Evolutionary conservation across 257 asterid genomes (phyloP).

Genomic region (Nicotiana obtusifolia): DNA sequence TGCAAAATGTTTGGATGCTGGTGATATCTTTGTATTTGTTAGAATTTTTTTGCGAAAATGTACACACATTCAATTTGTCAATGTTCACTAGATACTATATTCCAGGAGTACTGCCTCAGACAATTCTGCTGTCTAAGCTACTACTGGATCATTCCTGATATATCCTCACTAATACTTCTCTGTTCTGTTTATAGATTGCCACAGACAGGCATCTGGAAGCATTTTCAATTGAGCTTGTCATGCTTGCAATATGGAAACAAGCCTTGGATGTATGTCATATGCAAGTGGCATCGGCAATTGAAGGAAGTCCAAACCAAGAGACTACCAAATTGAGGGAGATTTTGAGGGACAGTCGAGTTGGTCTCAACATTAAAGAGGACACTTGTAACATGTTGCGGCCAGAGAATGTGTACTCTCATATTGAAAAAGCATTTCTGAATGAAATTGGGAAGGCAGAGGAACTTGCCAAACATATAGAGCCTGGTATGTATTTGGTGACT

Average conservation of each 20-base stretch:
- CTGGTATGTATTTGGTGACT: slow-evolving; percentile 40
- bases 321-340: slow-evolving; percentile 35
- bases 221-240: slow-evolving; percentile 74
- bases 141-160: background rate
- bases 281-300: slow-evolving; percentile 66
- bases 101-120: background rate
- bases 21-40: background rate
- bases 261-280: slow-evolving; percentile 67
- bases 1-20: background rate
- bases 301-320: slow-evolving; percentile 49
- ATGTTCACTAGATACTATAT: background rate
- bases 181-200: slow-evolving; percentile 36
- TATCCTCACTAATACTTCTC: background rate
- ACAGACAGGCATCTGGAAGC: slow-evolving; percentile 66
- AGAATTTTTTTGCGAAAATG: background rate
- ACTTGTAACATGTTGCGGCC: slow-evolving; percentile 26
- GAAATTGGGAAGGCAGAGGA: slow-evolving; percentile 85
- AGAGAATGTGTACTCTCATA: slow-evolving; percentile 39
- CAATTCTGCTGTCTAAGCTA: background rate
- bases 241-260: slow-evolving; percentile 93
- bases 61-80: background rate
- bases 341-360: slow-evolving; percentile 22
- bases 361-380: slow-evolving; percentile 33
- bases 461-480: slow-evolving; percentile 56
- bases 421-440: slow-evolving; percentile 62